phyloP scores from a whole-genome alignment of 331 rosid genomes.

The Pyracantha coccinea region DNA sequence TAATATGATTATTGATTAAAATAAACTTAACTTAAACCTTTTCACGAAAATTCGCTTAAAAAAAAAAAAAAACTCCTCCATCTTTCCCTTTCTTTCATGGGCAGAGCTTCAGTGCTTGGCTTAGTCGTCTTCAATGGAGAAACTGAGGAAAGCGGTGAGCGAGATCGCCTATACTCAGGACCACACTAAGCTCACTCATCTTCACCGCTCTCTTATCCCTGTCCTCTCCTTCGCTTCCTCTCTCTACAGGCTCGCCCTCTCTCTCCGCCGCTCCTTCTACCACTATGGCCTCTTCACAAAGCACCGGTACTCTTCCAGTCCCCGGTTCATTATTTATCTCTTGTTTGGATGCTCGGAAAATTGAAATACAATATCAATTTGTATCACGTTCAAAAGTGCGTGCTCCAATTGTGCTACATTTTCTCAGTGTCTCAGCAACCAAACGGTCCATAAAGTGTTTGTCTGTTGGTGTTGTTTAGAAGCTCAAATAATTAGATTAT shows the following conservation, averaged over 20 bases:
- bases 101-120: not conserved
- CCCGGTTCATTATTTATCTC: not conserved
- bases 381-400: too few species aligned
- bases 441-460: not conserved
- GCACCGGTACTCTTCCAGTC: conserved; percentile 36
- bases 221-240: conserved; percentile 55
- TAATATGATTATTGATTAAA: too few species aligned
- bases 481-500: not conserved
- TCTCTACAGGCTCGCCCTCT: conserved; percentile 52
- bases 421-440: not conserved
- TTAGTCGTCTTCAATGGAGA: conserved; percentile 44
- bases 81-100: not conserved
- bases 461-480: not conserved
- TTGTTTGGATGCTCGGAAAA: conserved; percentile 3
- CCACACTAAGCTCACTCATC: conserved; percentile 35
- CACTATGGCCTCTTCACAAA: conserved; percentile 24
- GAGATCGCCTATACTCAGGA: conserved; percentile 56
- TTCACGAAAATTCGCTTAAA: too few species aligned
- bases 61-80: too few species aligned
- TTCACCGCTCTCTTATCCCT: conserved; percentile 47
- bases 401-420: not conserved
- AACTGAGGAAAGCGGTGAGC: conserved; percentile 40
- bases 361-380: too few species aligned
- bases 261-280: conserved; percentile 57
- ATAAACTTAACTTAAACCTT: too few species aligned